Percentiles rank a stretch among this genome's conserved stretches.
Evolutionary conservation across 805 yeast genomes (phyloP).

Genomic region (Candida ficus): DNA sequence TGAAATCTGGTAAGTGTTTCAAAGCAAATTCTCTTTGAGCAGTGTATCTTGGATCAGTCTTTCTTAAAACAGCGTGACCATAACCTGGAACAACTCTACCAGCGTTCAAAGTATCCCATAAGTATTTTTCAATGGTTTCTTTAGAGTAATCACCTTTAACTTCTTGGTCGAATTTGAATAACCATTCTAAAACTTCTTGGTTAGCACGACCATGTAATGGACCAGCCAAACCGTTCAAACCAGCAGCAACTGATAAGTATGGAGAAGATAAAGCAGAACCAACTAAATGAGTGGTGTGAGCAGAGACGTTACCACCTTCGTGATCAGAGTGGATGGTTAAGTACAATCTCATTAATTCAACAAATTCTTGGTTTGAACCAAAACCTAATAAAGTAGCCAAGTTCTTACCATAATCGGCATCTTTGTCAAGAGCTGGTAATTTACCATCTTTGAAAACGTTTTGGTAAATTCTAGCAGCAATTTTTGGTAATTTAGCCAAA

Average conservation of each 20-base stretch:
- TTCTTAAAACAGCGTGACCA: slow-evolving; percentile 84
- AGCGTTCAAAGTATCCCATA: slow-evolving; percentile 73
- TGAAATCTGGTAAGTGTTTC: slow-evolving; percentile 72
- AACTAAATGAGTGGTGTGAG: slow-evolving; percentile 81
- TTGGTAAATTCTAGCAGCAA: slow-evolving; percentile 80
- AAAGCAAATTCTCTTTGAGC: slow-evolving; percentile 83
- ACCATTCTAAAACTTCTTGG: slow-evolving; percentile 84
- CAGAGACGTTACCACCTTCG: slow-evolving; percentile 88
- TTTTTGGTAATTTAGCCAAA: slow-evolving; percentile 75
- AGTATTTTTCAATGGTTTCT: slow-evolving; percentile 66
- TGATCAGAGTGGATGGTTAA: slow-evolving; percentile 81
- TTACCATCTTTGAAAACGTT: slow-evolving; percentile 82
- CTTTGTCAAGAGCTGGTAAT: slow-evolving; percentile 42
- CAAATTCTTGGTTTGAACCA: slow-evolving; percentile 61
- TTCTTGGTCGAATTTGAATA: slow-evolving; percentile 56
- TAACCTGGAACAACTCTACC: slow-evolving; percentile 89
- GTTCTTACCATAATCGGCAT: slow-evolving; percentile 63
- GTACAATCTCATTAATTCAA: slow-evolving; percentile 76
- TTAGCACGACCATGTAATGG: slow-evolving; percentile 86
- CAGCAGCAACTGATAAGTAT: slow-evolving; percentile 73
- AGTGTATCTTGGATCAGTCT: slow-evolving; percentile 83
- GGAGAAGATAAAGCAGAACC: slow-evolving; percentile 82
- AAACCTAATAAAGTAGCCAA: slow-evolving; percentile 53
- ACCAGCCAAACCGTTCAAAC: slow-evolving; percentile 82
- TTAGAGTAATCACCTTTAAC: slow-evolving; percentile 61